phyloP scores from a whole-genome alignment of 441 rosid species.

The Arabidopsis hybrid region DNA sequence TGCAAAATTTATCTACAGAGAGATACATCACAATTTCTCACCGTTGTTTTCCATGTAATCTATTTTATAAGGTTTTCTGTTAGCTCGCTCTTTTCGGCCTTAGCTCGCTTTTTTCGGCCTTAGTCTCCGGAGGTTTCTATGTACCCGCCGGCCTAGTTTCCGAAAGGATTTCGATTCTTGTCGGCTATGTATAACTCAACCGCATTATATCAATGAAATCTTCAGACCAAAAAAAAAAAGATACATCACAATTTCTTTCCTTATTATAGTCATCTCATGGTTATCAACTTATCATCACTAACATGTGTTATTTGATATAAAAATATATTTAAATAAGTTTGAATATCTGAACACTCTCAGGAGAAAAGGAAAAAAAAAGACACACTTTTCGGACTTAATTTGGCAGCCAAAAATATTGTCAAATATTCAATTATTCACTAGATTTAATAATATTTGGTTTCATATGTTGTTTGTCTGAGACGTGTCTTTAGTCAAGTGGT shows the following conservation, averaged over 20 bases:
- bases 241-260: slow-evolving; percentile 19
- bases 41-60: too few species aligned
- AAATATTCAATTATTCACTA: not conserved
- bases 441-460: not conserved
- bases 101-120: too few species aligned
- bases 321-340: not conserved
- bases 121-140: too few species aligned
- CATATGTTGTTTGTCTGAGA: not conserved
- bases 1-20: slow-evolving; percentile 6
- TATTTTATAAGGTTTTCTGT: too few species aligned
- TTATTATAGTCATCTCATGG: not conserved
- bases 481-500: too few species aligned
- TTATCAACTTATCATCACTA: slow-evolving; percentile 20
- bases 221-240: too few species aligned
- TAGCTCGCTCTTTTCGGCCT: too few species aligned
- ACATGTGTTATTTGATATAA: not conserved
- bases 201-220: too few species aligned
- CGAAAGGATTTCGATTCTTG: too few species aligned
- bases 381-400: not conserved
- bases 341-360: not conserved
- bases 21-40: too few species aligned
- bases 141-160: too few species aligned
- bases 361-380: not conserved
- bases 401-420: not conserved
- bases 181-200: too few species aligned